Percentiles rank a stretch among this genome's conserved stretches.
phyloP scores from a whole-genome alignment of 2,329 filamentous ascomycete genomes.

The Fusarium sp. region DNA sequence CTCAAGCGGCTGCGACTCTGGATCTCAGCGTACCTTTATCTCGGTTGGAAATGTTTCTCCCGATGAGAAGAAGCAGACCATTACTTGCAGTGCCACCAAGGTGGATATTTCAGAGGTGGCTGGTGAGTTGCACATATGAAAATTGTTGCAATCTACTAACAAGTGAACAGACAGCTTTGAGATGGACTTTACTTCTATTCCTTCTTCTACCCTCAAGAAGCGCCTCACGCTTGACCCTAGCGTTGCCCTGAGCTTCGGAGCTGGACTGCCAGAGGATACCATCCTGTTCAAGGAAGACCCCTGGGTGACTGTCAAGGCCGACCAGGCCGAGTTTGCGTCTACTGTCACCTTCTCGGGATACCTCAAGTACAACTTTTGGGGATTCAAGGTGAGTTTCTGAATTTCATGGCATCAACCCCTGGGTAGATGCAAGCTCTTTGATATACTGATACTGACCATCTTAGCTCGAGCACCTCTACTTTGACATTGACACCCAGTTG shows the following conservation, averaged over 20 bases:
- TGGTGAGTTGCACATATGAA: neutral
- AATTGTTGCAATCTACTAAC: neutral
- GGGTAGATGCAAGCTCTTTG: neutral
- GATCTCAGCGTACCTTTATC: conserved; percentile 56
- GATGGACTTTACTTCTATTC: conserved; percentile 30
- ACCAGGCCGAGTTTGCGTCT: conserved; percentile 45
- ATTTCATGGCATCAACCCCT: conserved; percentile 28
- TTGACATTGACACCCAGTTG: conserved; percentile 57
- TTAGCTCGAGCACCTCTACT: conserved; percentile 49
- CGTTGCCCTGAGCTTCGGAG: conserved; percentile 16
- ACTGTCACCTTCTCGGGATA: conserved; percentile 56
- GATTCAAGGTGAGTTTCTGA: conserved; percentile 30
- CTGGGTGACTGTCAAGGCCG: conserved; percentile 23
- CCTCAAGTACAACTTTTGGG: conserved; percentile 54
- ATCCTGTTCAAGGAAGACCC: conserved; percentile 23
- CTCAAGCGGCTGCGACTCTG: conserved; percentile 54
- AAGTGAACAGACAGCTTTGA: conserved; percentile 6
- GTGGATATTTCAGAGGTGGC: conserved; percentile 3
- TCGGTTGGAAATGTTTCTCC: conserved; percentile 46
- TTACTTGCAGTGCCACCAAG: conserved; percentile 1
- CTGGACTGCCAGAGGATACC: conserved; percentile 10
- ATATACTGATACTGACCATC: neutral
- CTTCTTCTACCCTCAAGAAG: conserved; percentile 12
- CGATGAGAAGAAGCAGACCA: conserved; percentile 45
- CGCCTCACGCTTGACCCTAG: conserved; percentile 12